Base-by-base conservation (phyloP, 176 grass and related monocot genomes). In the Musa troglodytarum region DNA sequence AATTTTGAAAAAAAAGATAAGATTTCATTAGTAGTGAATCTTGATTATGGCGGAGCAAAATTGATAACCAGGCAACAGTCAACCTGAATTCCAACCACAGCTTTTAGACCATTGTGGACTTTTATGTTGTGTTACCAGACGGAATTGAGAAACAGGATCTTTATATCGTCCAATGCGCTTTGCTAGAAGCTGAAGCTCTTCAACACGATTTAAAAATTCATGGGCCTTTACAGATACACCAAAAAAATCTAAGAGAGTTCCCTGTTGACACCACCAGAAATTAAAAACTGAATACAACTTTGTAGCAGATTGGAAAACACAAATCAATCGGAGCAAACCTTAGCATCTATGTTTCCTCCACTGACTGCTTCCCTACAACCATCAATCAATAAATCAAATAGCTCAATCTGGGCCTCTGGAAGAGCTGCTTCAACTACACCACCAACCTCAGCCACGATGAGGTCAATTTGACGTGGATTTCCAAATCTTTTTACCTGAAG, bases 21-120 rank as follows among this genome's bases (percentile, higher is more conserved):
- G 68, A 73, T 63, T 19, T 20, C 77, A 77, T 63, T 67, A 55
- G 52, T 58, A 25, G 58, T 21, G 19, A 16, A 75, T n/a, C 21
- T 66, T 76, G 69, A 59, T 71, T 52, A 80, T 53, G 25, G 2
- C 1, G 19, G 1, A 54, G 15, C 21, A 81, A 81, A 81, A 14
- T 25, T 20, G 49, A 50, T 65, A 81, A 82, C 59, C n/a, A 70
- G 80, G 68, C 16, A 83, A 75, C 56, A 91, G 73, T 89, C 88
- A 94, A 28, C 95, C 86, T 83, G 88, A 85, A 78, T 83, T 91
- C 95, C 95, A 99, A 68, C 90, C 90, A 79, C 95, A 99, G 53
- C 95, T 99, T 86, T 92, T 88, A 74, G 95, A 94, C 95, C 95
- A 99, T 72, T 99, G 95, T 50, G 90, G 90, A 74, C 86, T 91